phyloP scores from a whole-genome alignment of 371 early-diverging fungal genomes.

The Haplosporangium sp. region DNA sequence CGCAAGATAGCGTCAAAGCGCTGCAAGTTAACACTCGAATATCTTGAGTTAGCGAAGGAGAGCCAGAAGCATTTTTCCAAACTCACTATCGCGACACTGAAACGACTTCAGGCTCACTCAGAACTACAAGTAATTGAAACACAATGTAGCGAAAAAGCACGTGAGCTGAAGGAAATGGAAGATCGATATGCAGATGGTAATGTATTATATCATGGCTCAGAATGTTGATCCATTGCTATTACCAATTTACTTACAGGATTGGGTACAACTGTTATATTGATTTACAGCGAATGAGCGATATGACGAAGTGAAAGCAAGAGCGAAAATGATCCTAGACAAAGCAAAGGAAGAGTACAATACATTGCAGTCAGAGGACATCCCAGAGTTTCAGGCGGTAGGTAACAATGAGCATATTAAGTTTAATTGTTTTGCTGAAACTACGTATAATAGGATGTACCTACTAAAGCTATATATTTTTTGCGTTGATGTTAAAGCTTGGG shows the following conservation, averaged over 20 bases:
- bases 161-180: constrained; percentile 46
- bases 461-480: background rate
- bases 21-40: constrained; percentile 44
- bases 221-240: too few relatives aligned
- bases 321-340: constrained; percentile 55
- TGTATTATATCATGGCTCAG: background rate
- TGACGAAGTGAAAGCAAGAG: constrained; percentile 55
- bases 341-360: constrained; percentile 60
- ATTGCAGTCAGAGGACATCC: constrained; percentile 59
- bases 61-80: constrained; percentile 27
- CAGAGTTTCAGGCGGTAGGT: constrained; percentile 63
- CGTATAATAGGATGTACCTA: background rate
- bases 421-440: constrained; percentile 7
- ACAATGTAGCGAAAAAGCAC: constrained; percentile 27
- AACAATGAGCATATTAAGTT: background rate
- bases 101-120: constrained; percentile 41
- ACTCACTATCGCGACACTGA: constrained; percentile 35
- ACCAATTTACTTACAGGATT: too few relatives aligned
- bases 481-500: constrained; percentile 47
- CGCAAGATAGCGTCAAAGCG: constrained; percentile 36
- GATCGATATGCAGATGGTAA: constrained; percentile 45
- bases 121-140: constrained; percentile 35
- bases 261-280: background rate
- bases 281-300: constrained; percentile 48
- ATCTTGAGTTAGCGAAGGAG: constrained; percentile 36